Evolutionary conservation across 257 asterid genomes (phyloP), one percentile per base, ranked within the genome.

Genomic region (Thymus quinquecostatus): DNA sequence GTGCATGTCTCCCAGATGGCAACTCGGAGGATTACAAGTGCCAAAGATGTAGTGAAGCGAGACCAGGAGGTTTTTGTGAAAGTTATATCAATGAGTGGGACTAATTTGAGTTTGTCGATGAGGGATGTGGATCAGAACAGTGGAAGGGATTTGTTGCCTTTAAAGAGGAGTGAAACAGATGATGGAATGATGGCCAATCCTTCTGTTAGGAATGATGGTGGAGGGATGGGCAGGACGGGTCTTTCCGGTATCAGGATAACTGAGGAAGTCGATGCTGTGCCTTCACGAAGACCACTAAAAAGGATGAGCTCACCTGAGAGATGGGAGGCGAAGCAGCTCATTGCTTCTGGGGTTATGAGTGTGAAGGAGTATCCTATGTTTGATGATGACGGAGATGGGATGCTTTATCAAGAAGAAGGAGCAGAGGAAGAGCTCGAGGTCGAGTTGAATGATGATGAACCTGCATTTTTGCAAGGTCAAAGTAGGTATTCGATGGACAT

Each of bases 251-350:
- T 92, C 73, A 80, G 73, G 68, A 84, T 92, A 43, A 75, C 77
- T 0, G 97, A 88, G 67, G 96, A 84, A 44, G 83, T 76, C 64
- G 95, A 77, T 77, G 78, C 70, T 51, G 87, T 78, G 73, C 96
- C 95, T 7, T 90, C 98, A 1, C 78, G 98, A 32, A 84, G 98
- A 61, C 97, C 96, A 0, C 75, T 92, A 74, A 93, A 90, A 83
- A 82, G 83, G 81, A 90, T 90, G 98, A 93, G 98, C 76, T 93
- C 98, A 13, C 98, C 98, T 4, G 97, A 93, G 87, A 82, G 73
- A 62, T 93, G 98, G 98, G 98, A 93, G 82, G 97, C 97, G 5
- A 86, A 93, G 78, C 97, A 93, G 54, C 85, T 93, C 53, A 86
- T 90, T 68, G 97, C 96, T 72, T 81, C 97, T 12, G 96, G 97